Evolutionary conservation across 495 filamentous ascomycete species (phyloP).

Genomic region (Lasiosphaeria ovina): DNA sequence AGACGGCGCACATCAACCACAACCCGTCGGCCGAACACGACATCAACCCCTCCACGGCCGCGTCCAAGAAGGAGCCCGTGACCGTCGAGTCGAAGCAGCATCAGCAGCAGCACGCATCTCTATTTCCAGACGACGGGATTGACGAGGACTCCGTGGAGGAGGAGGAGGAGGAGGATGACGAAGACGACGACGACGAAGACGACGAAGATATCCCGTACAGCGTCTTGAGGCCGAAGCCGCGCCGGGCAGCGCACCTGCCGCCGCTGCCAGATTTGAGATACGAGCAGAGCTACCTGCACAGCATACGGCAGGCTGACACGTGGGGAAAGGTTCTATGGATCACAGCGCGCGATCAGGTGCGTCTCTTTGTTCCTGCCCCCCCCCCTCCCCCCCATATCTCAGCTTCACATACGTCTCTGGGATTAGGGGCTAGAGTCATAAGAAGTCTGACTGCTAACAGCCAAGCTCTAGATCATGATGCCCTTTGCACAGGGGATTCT

Average conservation of each 20-base stretch:
- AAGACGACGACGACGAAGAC: constrained; percentile 39
- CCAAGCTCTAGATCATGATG: constrained; percentile 62
- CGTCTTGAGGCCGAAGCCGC: constrained; percentile 52
- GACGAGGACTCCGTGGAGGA: constrained; percentile 3
- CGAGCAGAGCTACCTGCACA: constrained; percentile 93
- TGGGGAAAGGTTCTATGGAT: constrained; percentile 78
- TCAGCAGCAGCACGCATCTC: background rate
- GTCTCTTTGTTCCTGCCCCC: constrained; percentile 1
- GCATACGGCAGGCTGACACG: constrained; percentile 71
- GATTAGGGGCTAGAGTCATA: background rate
- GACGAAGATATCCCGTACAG: constrained; percentile 55
- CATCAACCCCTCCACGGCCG: constrained; percentile 74
- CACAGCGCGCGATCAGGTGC: constrained; percentile 83
- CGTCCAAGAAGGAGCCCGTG: constrained; percentile 54
- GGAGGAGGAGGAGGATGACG: constrained; percentile 23
- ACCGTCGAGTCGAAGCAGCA: constrained; percentile 20
- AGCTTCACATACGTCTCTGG: background rate
- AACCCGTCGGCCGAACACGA: constrained; percentile 70
- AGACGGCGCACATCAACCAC: constrained; percentile 71
- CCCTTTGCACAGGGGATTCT: constrained; percentile 78
- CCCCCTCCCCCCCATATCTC: background rate
- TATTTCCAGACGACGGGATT: constrained; percentile 21
- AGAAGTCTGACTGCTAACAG: background rate
- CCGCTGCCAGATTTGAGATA: constrained; percentile 92
- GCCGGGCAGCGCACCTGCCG: constrained; percentile 57